Conservation (phyloP, 345 rosid genomes). For the Salix dunnii region DNA sequence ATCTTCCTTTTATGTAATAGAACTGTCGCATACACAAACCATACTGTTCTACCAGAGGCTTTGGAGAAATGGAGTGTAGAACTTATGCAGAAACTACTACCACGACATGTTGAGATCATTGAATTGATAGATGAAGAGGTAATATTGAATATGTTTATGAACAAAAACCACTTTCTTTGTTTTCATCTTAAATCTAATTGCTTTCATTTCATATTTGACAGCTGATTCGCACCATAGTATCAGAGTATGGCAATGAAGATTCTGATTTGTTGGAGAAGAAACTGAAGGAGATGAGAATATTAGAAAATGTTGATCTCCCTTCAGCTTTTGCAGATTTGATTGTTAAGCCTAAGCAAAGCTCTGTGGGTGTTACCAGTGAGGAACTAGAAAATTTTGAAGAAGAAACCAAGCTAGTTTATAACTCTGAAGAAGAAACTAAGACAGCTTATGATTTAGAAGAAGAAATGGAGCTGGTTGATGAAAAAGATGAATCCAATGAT, state of each 20-base stretch:
- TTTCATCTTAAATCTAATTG: constrained; percentile 15
- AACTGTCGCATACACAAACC: constrained; percentile 84
- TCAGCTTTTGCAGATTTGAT: constrained; percentile 55
- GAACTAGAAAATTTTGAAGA: constrained; percentile 29
- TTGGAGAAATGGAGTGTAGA: constrained; percentile 88
- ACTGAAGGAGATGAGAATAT: constrained; percentile 70
- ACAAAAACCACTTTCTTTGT: neutral
- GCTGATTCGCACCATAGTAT: constrained; percentile 57
- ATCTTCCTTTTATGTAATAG: constrained; percentile 29
- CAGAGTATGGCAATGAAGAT: constrained; percentile 55
- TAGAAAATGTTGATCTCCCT: constrained; percentile 76
- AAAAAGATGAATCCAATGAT: no score
- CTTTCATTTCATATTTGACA: constrained; percentile 27
- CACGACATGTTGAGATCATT: constrained; percentile 75
- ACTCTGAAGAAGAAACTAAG: neutral
- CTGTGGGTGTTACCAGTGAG: constrained; percentile 26
- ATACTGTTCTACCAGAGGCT: constrained; percentile 82
- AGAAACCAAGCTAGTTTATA: neutral
- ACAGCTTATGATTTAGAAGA: constrained; percentile 14
- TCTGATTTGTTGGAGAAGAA: constrained; percentile 47
- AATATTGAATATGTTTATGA: constrained; percentile 14
- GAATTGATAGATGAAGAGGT: constrained; percentile 87
- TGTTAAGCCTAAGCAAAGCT: constrained; percentile 42
- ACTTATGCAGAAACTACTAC: constrained; percentile 69
- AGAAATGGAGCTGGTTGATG: neutral